These are phyloP conservation scores for Epichloe baconii DNA, from an alignment of 2,329 filamentous ascomycete species.

Conservation along the genomic window DNA sequence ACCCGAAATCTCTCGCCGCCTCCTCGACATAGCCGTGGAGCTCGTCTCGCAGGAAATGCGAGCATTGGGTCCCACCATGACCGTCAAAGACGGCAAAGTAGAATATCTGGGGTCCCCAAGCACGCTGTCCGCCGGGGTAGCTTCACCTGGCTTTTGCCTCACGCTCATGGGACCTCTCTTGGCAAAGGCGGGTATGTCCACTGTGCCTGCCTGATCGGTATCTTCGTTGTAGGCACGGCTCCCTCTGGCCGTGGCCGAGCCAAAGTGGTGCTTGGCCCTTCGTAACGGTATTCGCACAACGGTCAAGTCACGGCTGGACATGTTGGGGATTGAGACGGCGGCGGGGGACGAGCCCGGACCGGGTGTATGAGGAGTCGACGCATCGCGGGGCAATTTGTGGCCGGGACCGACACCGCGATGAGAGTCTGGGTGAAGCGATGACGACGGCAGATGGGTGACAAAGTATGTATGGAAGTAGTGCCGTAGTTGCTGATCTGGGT, in stretches of 20 bases:
- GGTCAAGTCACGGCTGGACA: slow-evolving; percentile 62
- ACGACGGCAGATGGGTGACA: slow-evolving; percentile 87
- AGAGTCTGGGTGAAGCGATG: slow-evolving; percentile 82
- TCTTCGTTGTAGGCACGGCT: slow-evolving; percentile 88
- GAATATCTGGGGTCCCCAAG: slow-evolving; percentile 87
- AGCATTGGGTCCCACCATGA: slow-evolving; percentile 82
- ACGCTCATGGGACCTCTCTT: slow-evolving; percentile 60
- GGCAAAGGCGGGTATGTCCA: slow-evolving; percentile 86
- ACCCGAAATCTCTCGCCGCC: slow-evolving; percentile 60
- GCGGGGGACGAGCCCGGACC: slow-evolving; percentile 43
- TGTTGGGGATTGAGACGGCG: slow-evolving; percentile 45
- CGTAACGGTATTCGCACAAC: slow-evolving; percentile 89
- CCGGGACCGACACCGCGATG: slow-evolving; percentile 49
- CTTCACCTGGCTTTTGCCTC: slow-evolving; percentile 40
- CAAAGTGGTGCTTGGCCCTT: slow-evolving; percentile 93
- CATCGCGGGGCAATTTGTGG: slow-evolving; percentile 76
- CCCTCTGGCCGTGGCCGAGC: slow-evolving; percentile 64
- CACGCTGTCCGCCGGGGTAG: slow-evolving; percentile 59
- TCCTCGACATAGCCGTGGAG: slow-evolving; percentile 84
- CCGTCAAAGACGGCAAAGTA: slow-evolving; percentile 97
- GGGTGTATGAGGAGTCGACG: slow-evolving; percentile 63
- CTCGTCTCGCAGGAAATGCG: slow-evolving; percentile 70
- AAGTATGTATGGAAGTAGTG: slow-evolving; percentile 83
- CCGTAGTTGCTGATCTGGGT: slow-evolving; percentile 4
- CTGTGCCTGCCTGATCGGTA: slow-evolving; percentile 82